phyloP scores from a whole-genome alignment of 371 early-diverging fungal species.

The Mortierella sp. region DNA sequence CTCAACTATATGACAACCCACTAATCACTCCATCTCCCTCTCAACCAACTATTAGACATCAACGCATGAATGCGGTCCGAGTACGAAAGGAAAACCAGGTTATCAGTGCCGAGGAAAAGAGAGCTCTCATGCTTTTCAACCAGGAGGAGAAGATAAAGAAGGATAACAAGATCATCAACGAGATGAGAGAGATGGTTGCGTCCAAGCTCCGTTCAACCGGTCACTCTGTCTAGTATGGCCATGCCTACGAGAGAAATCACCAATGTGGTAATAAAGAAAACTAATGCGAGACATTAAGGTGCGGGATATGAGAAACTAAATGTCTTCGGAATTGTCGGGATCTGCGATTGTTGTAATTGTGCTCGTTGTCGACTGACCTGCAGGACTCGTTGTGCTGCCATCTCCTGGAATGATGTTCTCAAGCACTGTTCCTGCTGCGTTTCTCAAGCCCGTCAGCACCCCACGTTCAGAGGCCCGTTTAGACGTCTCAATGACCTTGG shows the following conservation, averaged over 20 bases:
- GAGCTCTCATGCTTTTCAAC: slow-evolving; percentile 76
- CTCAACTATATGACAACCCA: too few relatives aligned
- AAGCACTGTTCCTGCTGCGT: slow-evolving; percentile 21
- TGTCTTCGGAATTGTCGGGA: too few relatives aligned
- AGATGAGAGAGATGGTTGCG: slow-evolving; percentile 75
- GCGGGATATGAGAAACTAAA: too few relatives aligned
- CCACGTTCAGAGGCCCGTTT: slow-evolving; percentile 36
- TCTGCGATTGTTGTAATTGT: too few relatives aligned
- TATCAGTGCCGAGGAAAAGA: slow-evolving; percentile 88
- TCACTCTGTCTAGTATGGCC: slow-evolving; percentile 21
- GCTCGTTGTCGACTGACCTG: too few relatives aligned
- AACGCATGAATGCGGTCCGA: slow-evolving; percentile 96
- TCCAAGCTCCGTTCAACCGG: slow-evolving; percentile 53
- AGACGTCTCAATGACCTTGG: slow-evolving; percentile 82
- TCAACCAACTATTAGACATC: too few relatives aligned
- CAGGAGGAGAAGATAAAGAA: slow-evolving; percentile 89
- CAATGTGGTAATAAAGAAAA: too few relatives aligned
- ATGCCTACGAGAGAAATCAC: too few relatives aligned
- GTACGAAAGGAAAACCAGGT: slow-evolving; percentile 95
- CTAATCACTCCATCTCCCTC: too few relatives aligned
- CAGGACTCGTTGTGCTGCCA: too few relatives aligned
- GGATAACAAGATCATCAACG: slow-evolving; percentile 91
- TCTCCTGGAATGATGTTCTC: slow-evolving; percentile 40
- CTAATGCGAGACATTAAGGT: too few relatives aligned
- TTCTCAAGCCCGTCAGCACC: slow-evolving; percentile 18